Evolutionary conservation across 2,329 filamentous ascomycete species (phyloP).

Genomic region (Diplodia corticola): DNA sequence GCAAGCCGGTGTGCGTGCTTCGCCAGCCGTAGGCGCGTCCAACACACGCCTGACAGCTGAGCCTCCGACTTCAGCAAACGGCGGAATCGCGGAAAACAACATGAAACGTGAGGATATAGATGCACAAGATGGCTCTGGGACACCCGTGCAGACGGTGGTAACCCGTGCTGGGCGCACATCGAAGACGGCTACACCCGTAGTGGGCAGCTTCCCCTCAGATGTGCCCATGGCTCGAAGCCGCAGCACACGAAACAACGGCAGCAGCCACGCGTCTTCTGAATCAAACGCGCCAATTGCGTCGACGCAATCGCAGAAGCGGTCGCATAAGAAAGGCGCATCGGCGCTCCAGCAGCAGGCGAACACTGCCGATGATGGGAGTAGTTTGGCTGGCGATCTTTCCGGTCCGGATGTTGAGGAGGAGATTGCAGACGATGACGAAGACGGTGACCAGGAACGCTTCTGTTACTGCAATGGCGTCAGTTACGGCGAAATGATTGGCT

Average conservation of each 20-base stretch:
- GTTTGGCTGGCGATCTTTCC: conserved; percentile 22
- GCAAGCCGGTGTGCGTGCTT: conserved; percentile 1
- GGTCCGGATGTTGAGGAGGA: conserved; percentile 33
- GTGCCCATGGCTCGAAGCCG: conserved; percentile 44
- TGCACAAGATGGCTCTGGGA: conserved; percentile 42
- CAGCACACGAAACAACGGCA: conserved; percentile 44
- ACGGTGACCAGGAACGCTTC: conserved; percentile 59
- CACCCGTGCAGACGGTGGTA: conserved; percentile 28
- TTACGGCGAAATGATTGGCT: conserved; percentile 68
- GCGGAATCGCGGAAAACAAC: conserved; percentile 22
- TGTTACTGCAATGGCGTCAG: conserved; percentile 66
- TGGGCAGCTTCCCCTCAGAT: conserved; percentile 43
- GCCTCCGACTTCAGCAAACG: conserved; percentile 7
- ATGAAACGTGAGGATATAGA: conserved; percentile 55
- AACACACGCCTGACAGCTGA: conserved; percentile 1
- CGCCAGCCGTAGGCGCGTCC: not conserved
- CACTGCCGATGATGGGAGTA: conserved; percentile 21
- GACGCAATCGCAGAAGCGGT: conserved; percentile 38
- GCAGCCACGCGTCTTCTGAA: conserved; percentile 40
- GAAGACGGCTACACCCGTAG: conserved; percentile 51
- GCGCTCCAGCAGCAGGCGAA: conserved; percentile 30
- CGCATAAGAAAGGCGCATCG: conserved; percentile 37
- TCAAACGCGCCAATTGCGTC: conserved; percentile 35
- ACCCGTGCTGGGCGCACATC: conserved; percentile 45
- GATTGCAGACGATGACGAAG: conserved; percentile 37